These are phyloP conservation scores for Cochlearia excelsa DNA, from an alignment of 345 rosid genomes.

Conservation along the genomic window DNA sequence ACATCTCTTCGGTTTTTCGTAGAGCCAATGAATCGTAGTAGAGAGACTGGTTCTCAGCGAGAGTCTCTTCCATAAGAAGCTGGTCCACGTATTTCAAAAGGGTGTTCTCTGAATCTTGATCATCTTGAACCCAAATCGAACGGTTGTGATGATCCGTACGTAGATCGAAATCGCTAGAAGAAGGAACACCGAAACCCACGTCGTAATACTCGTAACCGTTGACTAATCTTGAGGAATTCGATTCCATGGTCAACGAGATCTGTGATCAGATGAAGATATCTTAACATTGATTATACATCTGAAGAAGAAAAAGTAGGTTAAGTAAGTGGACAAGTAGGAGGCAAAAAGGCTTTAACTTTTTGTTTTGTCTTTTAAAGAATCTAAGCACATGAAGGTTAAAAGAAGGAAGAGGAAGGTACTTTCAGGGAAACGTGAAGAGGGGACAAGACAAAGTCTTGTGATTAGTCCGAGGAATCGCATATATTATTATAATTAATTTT, in stretches of 20 bases:
- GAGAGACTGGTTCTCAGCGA: constrained; percentile 50
- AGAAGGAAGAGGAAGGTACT: too few species aligned
- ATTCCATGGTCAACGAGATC: constrained; percentile 20
- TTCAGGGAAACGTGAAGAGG: too few species aligned
- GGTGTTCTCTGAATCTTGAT: constrained; percentile 44
- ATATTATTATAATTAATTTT: too few species aligned
- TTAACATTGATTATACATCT: neutral
- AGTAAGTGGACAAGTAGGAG: neutral
- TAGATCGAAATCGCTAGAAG: constrained; percentile 29
- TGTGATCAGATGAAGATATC: neutral
- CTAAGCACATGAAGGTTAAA: too few species aligned
- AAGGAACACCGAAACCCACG: constrained; percentile 36
- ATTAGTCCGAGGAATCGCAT: too few species aligned
- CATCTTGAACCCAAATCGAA: constrained; percentile 31
- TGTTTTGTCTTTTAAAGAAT: too few species aligned
- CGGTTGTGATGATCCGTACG: constrained; percentile 10
- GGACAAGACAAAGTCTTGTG: too few species aligned
- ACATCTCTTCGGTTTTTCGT: constrained; percentile 59
- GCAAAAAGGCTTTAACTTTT: neutral
- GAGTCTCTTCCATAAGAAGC: constrained; percentile 72
- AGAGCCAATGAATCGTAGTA: constrained; percentile 54
- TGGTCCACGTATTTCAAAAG: constrained; percentile 59
- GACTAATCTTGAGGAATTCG: constrained; percentile 23
- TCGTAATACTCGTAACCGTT: constrained; percentile 36
- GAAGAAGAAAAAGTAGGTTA: neutral